Evolutionary conservation across 176 grass and related monocot species (phyloP).

Genomic region (Oryza meridionalis): DNA sequence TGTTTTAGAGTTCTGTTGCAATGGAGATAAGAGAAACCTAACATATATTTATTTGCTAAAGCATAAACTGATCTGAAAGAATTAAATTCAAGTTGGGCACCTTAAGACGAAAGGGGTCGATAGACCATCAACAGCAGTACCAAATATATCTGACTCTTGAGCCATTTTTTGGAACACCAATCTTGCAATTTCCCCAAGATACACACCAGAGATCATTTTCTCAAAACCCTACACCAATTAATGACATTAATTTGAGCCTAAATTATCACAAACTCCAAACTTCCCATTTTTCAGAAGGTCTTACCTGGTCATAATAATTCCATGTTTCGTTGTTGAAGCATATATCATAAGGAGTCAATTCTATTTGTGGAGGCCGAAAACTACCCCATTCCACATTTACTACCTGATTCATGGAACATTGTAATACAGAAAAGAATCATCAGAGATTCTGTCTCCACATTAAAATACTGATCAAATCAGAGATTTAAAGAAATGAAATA

Average conservation of each 20-base stretch:
- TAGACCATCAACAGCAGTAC: constrained; percentile 43
- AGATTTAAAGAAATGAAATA: constrained; percentile 2
- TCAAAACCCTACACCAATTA: constrained; percentile 64
- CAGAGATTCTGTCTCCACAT: neutral
- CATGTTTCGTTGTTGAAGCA: constrained; percentile 50
- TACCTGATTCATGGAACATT: constrained; percentile 50
- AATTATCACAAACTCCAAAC: neutral
- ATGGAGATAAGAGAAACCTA: neutral
- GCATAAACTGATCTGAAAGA: neutral
- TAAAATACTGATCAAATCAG: neutral
- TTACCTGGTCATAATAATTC: constrained; percentile 76
- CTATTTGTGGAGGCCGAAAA: constrained; percentile 80
- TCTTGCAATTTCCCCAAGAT: constrained; percentile 89
- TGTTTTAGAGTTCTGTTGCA: neutral
- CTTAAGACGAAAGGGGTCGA: constrained; percentile 71
- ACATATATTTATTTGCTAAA: constrained; percentile 15
- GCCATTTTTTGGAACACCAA: constrained; percentile 67
- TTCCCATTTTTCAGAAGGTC: constrained; percentile 13
- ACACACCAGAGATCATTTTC: constrained; percentile 93
- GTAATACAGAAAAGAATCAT: neutral
- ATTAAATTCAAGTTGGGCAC: constrained; percentile 40
- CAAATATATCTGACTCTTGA: constrained; percentile 71
- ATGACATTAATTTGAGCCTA: neutral
- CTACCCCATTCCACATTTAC: constrained; percentile 98
- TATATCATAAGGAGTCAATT: constrained; percentile 80